These are phyloP conservation scores for Xylaria sp. DNA, from an alignment of 2,329 filamentous ascomycete genomes.

Conservation along the genomic window DNA sequence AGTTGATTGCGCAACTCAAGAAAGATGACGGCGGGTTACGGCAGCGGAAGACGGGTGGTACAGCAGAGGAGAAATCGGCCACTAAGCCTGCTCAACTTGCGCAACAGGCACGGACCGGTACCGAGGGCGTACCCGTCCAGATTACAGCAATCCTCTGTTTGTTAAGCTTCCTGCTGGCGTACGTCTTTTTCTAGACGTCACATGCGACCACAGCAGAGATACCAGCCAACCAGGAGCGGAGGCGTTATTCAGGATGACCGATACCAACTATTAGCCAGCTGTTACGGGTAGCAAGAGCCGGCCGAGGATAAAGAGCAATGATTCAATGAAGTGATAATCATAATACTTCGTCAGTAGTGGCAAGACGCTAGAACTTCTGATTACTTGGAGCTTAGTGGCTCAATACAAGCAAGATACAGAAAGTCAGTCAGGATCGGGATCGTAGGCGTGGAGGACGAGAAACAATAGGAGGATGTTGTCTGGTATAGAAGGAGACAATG, in stretches of 20 bases:
- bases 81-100: slow-evolving; percentile 51
- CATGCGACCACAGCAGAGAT: slow-evolving; percentile 7
- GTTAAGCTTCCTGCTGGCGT: slow-evolving; percentile 89
- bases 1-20: slow-evolving; percentile 71
- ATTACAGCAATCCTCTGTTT: slow-evolving; percentile 84
- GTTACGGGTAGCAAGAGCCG: background rate
- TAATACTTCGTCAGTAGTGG: slow-evolving; percentile 4
- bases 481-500: background rate
- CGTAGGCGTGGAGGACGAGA: background rate
- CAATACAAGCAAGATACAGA: slow-evolving; percentile 8
- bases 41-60: slow-evolving; percentile 73
- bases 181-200: slow-evolving; percentile 82
- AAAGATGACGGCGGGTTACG: slow-evolving; percentile 72
- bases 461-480: background rate
- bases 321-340: slow-evolving; percentile 8
- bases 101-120: slow-evolving; percentile 59
- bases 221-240: background rate
- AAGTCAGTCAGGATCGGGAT: slow-evolving; percentile 5
- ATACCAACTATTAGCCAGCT: background rate
- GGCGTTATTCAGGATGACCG: slow-evolving; percentile 1
- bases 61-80: slow-evolving; percentile 56
- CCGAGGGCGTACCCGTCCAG: slow-evolving; percentile 84
- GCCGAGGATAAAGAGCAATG: slow-evolving; percentile 1
- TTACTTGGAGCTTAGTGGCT: background rate
- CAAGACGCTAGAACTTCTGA: background rate